Conservation (phyloP, 2,329 filamentous ascomycete species). For the Hypoxylon sp. region DNA sequence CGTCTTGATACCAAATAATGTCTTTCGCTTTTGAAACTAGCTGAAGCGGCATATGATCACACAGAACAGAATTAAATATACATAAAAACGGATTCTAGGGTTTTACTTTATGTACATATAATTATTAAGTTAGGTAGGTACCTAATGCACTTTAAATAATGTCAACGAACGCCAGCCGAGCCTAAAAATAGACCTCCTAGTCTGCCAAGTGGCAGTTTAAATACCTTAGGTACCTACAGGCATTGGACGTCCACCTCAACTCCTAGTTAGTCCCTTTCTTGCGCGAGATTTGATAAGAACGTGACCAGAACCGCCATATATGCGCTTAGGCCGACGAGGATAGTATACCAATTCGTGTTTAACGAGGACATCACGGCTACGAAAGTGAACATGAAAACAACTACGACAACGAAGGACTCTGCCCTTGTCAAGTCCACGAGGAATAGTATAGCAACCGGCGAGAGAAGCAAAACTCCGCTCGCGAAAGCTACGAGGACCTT, state of each 20-base stretch:
- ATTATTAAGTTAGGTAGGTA: neutral
- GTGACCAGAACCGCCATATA: conserved; percentile 33
- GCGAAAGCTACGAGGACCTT: conserved; percentile 12
- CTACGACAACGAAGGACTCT: conserved; percentile 12
- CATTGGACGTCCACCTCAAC: neutral
- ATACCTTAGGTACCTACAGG: neutral
- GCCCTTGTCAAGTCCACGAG: conserved; percentile 8
- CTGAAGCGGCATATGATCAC: no score
- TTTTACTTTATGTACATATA: neutral
- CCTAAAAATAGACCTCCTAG: neutral
- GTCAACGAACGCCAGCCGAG: neutral
- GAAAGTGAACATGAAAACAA: conserved; percentile 22
- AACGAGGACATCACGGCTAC: conserved; percentile 9
- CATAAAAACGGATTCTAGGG: no score
- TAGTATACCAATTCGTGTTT: conserved; percentile 25
- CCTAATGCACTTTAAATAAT: neutral
- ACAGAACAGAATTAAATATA: no score
- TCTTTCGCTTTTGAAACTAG: no score
- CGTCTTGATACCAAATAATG: no score
- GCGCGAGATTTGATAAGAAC: conserved; percentile 29
- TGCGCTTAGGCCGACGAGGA: conserved; percentile 31
- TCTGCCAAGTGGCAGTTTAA: neutral
- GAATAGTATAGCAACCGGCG: conserved; percentile 33
- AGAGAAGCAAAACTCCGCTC: conserved; percentile 24
- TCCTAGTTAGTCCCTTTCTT: conserved; percentile 3